Evolutionary conservation across 2,329 filamentous ascomycete genomes (phyloP), one percentile per base, ranked within the genome.

Genomic region (Fusarium siculi): DNA sequence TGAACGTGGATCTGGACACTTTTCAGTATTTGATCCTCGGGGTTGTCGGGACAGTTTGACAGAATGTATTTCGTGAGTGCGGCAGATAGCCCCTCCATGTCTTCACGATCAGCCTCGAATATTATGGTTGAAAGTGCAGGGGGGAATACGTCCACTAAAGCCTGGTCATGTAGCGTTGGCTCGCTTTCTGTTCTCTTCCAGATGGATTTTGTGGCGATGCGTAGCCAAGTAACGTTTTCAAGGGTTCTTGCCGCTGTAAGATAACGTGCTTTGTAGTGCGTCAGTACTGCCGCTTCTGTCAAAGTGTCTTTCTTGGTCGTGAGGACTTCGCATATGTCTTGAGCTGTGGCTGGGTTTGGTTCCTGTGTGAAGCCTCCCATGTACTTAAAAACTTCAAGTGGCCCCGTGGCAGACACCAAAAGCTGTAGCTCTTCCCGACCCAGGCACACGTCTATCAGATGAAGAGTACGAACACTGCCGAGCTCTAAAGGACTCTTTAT

Each of bases 251-350:
- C 47, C 9, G 30, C 30, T 52, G 30, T 52, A 10, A 52, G 4
- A 49, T 7, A 7, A 9, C 19, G n/a, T 10, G n/a, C n/a, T 9
- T 25, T 23, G n/a, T 7, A 23, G 23, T 9, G 11, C 11, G 47
- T 19, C 16, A 23, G 3, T 25, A 52, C 5, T 14, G 11, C 4
- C 30, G 16, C 47, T 19, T 19, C 2, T 16, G 4, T 4, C 16
- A 36, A 25, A 14, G 47, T 52, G 19, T 52, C 47, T 9, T 36
- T 52, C 47, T 52, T 52, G 16, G 2, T 52, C 30, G 4, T 32
- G 6, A 65, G 9, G 7, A 42, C 12, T 36, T 65, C 47, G 28
- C 42, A 65, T 15, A 65, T 30, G 4, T 43, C 61, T 9, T 60
- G 36, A 9, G 12, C 23, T 15, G 36, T 40, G 16, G 40, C 28